phyloP scores from a whole-genome alignment of 2,329 filamentous ascomycete genomes.

The Trichoderma semiorbis region DNA sequence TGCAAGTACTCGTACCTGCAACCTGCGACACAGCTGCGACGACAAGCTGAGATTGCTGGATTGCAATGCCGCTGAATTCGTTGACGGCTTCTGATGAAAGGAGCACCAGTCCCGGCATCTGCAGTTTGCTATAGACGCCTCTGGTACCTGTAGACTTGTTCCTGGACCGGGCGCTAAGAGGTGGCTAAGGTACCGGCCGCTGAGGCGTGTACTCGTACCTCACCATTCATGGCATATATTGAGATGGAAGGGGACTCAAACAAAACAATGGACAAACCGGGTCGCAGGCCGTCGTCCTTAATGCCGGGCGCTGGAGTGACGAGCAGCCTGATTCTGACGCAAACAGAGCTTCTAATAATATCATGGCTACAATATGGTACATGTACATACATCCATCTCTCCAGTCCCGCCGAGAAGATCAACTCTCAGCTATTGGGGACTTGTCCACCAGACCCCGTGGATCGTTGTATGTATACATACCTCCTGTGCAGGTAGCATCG shows the following conservation, averaged over 20 bases:
- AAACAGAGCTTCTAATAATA: not conserved
- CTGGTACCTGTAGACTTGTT: not conserved
- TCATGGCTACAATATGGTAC: not conserved
- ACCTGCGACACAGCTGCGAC: conserved; percentile 3
- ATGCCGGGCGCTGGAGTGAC: not conserved
- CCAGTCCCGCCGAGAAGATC: not conserved
- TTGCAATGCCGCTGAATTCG: not conserved
- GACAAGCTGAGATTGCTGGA: not conserved
- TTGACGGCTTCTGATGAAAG: not conserved
- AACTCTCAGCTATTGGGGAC: not conserved
- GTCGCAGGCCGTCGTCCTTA: not conserved
- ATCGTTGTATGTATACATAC: not conserved
- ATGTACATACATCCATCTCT: not conserved
- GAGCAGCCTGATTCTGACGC: not conserved
- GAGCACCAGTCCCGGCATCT: not conserved
- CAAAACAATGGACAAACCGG: not conserved
- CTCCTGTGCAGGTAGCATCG: not conserved
- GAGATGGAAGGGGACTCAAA: not conserved
- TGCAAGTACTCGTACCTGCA: not conserved
- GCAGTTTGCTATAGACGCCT: not conserved
- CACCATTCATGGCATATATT: not conserved
- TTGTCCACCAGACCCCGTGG: not conserved
- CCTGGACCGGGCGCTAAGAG: not conserved
- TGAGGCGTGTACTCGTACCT: not conserved
- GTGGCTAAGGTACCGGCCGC: not conserved